Evolutionary conservation across 1,284 basidiomycete genomes (phyloP).

Genomic region (Malassezia globosa): DNA sequence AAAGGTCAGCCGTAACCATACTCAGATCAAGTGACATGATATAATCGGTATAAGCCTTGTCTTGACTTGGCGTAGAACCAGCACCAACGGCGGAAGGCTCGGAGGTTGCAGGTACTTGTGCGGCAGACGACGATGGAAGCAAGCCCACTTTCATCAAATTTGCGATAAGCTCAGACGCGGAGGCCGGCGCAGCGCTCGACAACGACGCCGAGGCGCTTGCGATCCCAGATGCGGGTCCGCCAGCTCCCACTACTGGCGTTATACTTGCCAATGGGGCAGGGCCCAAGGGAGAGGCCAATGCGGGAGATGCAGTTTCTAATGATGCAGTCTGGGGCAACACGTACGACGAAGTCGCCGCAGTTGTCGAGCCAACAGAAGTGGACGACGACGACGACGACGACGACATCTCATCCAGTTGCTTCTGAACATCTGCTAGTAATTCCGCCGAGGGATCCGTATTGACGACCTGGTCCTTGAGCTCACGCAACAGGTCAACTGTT

Average conservation of each 20-base stretch:
- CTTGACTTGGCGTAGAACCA: slow-evolving; percentile 49
- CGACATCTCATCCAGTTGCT: slow-evolving; percentile 61
- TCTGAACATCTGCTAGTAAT: slow-evolving; percentile 67
- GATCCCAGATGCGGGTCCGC: slow-evolving; percentile 13
- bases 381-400: not conserved
- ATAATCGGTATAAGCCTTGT: slow-evolving; percentile 57
- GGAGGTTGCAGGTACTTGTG: slow-evolving; percentile 31
- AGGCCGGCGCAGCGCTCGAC: slow-evolving; percentile 14
- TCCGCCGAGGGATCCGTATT: slow-evolving; percentile 62
- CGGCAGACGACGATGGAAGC: slow-evolving; percentile 19
- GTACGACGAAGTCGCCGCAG: too few relatives aligned
- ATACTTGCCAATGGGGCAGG: slow-evolving; percentile 20
- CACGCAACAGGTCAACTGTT: slow-evolving; percentile 29
- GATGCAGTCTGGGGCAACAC: slow-evolving; percentile 26
- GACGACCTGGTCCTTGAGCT: slow-evolving; percentile 67
- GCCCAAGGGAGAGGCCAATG: slow-evolving; percentile 37
- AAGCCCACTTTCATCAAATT: slow-evolving; percentile 42
- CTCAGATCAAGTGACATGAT: slow-evolving; percentile 62
- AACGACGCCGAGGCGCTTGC: slow-evolving; percentile 9
- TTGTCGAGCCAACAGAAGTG: slow-evolving; percentile 15
- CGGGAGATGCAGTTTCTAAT: slow-evolving; percentile 35
- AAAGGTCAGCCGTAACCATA: slow-evolving; percentile 62
- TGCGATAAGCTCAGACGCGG: slow-evolving; percentile 28
- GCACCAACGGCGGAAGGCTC: too few relatives aligned
- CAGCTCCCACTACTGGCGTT: too few relatives aligned